Evolutionary conservation across 192 early-diverging fungal species (phyloP), one percentile per base, ranked within the genome.

Genomic region (Chytriomyces sp.): DNA sequence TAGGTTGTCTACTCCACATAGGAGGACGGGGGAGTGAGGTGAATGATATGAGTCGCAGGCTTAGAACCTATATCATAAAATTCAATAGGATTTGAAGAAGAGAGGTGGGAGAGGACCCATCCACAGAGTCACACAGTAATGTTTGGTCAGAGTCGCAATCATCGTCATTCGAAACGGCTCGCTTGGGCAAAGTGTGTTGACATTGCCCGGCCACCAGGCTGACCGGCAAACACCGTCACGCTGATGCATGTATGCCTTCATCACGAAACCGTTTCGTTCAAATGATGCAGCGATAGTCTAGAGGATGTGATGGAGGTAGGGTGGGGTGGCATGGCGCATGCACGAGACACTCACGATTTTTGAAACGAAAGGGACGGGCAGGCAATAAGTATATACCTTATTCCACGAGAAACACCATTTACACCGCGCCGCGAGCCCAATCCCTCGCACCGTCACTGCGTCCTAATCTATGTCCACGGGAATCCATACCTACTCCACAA

Each of bases 311-410:
- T 37, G 10, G 59, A 14, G 59, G n/a, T 61, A 36, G 37, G 59
- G 32, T 30, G 1, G 37, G 28, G 33, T 37, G 8, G 44, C 2
- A 22, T 14, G 22, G 44, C 44, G n/a, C n/a, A n/a, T 49, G 44
- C 44, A 49, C 22, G 44, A 14, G 59, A 12, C 36, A 61, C 59
- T 30, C 59, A 61, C 59, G 59, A 61, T 61, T 61, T 61, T n/a
- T 38, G 59, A n/a, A 36, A 5, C 10, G 37, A 61, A 61, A 37
- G 36, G 59, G 59, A 60, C 22, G 44, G 2, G 44, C 14, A n/a
- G 44, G 44, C 44, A 49, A n/a, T 1, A 1, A 14, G 3, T 49
- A 1, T 0, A n/a, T 22, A 49, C 44, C 22, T 14, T 14, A 49
- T 49, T 14, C 44, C 14, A 49, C 14, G 44, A 49, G 44, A 49